Conservation (phyloP, 352 stramenopile genomes). For the Globisporangium barbulae region DNA sequence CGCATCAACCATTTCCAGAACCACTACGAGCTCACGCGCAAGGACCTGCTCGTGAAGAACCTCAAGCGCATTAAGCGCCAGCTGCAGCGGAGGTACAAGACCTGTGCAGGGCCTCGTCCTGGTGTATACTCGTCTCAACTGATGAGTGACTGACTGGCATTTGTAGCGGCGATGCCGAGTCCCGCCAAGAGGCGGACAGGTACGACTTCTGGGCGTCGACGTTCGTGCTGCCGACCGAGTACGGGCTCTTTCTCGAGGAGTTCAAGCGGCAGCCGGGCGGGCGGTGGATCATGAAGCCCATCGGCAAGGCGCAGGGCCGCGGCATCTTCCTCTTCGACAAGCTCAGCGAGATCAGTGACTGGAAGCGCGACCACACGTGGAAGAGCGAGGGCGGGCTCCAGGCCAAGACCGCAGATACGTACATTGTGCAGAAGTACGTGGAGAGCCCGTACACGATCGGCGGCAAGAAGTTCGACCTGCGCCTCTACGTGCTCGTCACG, state of each 20-base stretch:
- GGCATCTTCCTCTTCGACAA: constrained; percentile 91
- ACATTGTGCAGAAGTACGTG: constrained; percentile 85
- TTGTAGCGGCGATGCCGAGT: constrained; percentile 27
- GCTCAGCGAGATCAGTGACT: constrained; percentile 85
- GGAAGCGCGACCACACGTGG: constrained; percentile 74
- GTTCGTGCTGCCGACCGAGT: constrained; percentile 90
- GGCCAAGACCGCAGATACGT: constrained; percentile 54
- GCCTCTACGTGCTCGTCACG: constrained; percentile 87
- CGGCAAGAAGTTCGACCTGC: constrained; percentile 90
- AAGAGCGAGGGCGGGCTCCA: constrained; percentile 33
- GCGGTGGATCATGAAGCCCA: constrained; percentile 94
- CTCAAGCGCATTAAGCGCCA: constrained; percentile 88
- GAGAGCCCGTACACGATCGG: constrained; percentile 87
- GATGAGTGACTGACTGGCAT: constrained; percentile 11
- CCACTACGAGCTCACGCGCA: constrained; percentile 91
- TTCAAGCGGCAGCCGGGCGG: constrained; percentile 59
- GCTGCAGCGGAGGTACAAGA: constrained; percentile 55
- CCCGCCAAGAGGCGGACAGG: constrained; percentile 36
- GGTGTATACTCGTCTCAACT: neutral
- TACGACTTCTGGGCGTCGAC: constrained; percentile 65
- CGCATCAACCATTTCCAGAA: constrained; percentile 93
- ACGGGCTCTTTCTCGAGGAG: constrained; percentile 72
- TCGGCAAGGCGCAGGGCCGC: constrained; percentile 69
- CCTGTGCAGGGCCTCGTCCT: too few relatives aligned
- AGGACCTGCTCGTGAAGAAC: constrained; percentile 90